Evolutionary conservation across 345 rosid genomes (phyloP).

Genomic region (Eucalyptus viminalis): DNA sequence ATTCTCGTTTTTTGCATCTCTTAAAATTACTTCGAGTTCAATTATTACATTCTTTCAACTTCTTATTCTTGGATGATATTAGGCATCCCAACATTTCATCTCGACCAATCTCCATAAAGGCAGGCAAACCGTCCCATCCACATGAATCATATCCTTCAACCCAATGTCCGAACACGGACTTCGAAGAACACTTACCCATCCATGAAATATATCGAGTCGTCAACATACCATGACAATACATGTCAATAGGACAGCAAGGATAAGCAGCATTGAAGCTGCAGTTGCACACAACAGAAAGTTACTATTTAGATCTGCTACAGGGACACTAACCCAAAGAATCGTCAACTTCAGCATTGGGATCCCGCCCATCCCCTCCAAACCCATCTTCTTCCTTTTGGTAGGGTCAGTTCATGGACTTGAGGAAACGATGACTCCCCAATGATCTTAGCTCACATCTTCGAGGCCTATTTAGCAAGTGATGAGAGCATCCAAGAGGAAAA

Average conservation of each 20-base stretch:
- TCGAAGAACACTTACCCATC: not conserved
- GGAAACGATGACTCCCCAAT: not conserved
- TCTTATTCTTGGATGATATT: not conserved
- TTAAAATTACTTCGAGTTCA: not conserved
- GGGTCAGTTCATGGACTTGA: not conserved
- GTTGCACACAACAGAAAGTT: not conserved
- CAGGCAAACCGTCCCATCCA: not conserved
- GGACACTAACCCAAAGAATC: not conserved
- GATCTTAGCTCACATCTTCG: not conserved
- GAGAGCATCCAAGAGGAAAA: not conserved
- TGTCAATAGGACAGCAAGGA: not conserved
- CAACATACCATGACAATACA: not conserved
- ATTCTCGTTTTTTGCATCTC: not conserved
- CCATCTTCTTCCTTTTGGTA: not conserved
- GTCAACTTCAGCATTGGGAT: not conserved
- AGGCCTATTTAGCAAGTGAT: not conserved
- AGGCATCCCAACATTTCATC: not conserved
- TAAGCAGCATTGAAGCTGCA: not conserved
- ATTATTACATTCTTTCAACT: not conserved
- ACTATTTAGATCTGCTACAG: not conserved
- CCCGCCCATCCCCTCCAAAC: not conserved
- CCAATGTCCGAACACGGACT: not conserved
- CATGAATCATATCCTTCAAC: not conserved
- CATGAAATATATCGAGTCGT: not conserved
- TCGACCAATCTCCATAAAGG: not conserved